Evolutionary conservation across 2,329 filamentous ascomycete species (phyloP).

Genomic region (Chaetomium strumarium): DNA sequence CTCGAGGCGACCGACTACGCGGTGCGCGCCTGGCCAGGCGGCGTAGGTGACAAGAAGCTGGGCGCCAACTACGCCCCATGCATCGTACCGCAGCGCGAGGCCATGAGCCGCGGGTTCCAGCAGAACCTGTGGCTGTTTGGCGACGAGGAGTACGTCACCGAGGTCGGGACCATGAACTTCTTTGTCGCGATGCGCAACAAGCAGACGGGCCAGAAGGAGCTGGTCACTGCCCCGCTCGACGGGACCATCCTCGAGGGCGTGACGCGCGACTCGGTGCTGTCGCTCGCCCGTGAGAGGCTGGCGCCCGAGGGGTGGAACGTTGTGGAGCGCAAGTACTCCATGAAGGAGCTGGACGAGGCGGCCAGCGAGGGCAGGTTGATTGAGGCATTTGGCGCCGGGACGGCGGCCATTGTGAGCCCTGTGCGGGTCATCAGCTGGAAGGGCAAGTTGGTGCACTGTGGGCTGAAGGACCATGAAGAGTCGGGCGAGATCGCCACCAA

Average conservation of each 20-base stretch:
- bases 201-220: conserved; percentile 82
- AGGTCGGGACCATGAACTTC: conserved; percentile 99
- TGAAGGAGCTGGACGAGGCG: conserved; percentile 77
- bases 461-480: conserved; percentile 73
- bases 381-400: conserved; percentile 91
- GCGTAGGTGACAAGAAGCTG: conserved; percentile 96
- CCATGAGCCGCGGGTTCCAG: conserved; percentile 86
- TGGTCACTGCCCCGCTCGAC: conserved; percentile 91
- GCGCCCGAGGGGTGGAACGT: conserved; percentile 82
- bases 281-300: conserved; percentile 76
- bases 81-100: conserved; percentile 91
- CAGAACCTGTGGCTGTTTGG: conserved; percentile 98
- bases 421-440: conserved; percentile 87
- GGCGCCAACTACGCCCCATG: conserved; percentile 99
- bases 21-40: conserved; percentile 94
- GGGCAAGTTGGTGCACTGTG: conserved; percentile 74
- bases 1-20: conserved; percentile 96
- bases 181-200: conserved; percentile 82
- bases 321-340: conserved; percentile 84
- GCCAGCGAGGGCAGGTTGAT: conserved; percentile 77
- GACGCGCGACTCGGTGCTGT: conserved; percentile 85
- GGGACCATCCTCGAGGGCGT: conserved; percentile 96
- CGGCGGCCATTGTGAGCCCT: conserved; percentile 88
- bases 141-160: conserved; percentile 90
- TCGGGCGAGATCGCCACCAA: conserved; percentile 76